Conservation (phyloP, 805 yeast genomes). For the Ogataea allantospora region DNA sequence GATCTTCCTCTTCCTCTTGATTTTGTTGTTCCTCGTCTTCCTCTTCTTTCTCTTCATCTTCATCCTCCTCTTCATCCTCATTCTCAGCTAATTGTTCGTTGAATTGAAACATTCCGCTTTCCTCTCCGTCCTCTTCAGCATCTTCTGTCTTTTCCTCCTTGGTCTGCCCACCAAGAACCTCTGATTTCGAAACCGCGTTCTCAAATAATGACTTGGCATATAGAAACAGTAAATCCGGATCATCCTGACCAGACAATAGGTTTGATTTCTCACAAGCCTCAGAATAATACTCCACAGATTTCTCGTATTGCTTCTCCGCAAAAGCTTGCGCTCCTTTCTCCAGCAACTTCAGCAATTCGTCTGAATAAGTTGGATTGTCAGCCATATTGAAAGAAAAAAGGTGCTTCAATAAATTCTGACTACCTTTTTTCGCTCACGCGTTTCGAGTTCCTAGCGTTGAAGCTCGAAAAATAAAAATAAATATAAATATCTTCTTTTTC, state of each 20-base stretch:
- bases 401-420: neutral
- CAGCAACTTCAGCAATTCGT: constrained; percentile 47
- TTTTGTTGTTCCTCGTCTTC: constrained; percentile 19
- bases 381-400: constrained; percentile 2
- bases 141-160: constrained; percentile 31
- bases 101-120: constrained; percentile 24
- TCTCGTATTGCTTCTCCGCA: constrained; percentile 62
- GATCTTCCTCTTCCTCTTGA: constrained; percentile 29
- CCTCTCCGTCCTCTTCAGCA: constrained; percentile 32
- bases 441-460: constrained; percentile 7
- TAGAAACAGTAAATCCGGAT: constrained; percentile 66
- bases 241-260: constrained; percentile 56
- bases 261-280: constrained; percentile 65
- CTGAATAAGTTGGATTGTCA: constrained; percentile 29
- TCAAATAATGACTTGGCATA: constrained; percentile 82
- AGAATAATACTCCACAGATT: constrained; percentile 69
- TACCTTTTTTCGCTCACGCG: constrained; percentile 6
- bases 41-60: constrained; percentile 27
- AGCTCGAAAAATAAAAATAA: constrained; percentile 11
- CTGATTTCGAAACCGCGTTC: constrained; percentile 70
- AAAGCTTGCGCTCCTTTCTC: constrained; percentile 63
- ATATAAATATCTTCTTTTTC: constrained; percentile 9
- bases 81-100: constrained; percentile 33
- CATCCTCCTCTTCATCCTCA: constrained; percentile 23
- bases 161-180: constrained; percentile 61